Evolutionary conservation across 768 basidiomycete species (phyloP).

Genomic region (Leccinellum luteum): DNA sequence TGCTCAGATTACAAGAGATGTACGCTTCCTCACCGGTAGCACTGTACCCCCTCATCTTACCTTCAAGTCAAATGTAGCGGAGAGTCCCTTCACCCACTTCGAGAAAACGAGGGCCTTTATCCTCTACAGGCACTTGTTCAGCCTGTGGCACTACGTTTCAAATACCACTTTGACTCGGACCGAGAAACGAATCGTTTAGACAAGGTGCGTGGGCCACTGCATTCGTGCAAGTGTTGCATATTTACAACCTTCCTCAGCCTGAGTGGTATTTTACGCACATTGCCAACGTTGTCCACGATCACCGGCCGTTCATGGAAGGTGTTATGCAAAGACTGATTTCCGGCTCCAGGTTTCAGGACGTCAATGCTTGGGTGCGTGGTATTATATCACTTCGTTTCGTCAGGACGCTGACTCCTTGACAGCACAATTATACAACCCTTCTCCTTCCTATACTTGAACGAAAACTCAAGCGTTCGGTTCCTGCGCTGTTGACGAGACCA

Average conservation of each 20-base stretch:
- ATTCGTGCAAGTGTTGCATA: background rate
- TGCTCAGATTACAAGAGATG: conserved; percentile 78
- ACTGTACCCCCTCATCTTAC: conserved; percentile 4
- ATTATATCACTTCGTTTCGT: background rate
- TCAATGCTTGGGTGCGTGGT: conserved; percentile 72
- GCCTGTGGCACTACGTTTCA: conserved; percentile 84
- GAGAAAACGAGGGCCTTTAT: conserved; percentile 58
- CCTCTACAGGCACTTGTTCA: conserved; percentile 81
- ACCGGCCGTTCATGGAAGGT: conserved; percentile 73
- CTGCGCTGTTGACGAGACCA: conserved; percentile 70
- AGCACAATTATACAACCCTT: conserved; percentile 83
- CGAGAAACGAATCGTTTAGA: conserved; percentile 88
- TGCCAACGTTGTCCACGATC: conserved; percentile 83
- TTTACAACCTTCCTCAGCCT: conserved; percentile 50
- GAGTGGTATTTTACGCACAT: conserved; percentile 98
- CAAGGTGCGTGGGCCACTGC: conserved; percentile 53
- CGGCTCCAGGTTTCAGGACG: conserved; percentile 54
- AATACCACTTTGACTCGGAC: conserved; percentile 89
- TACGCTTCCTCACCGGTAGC: conserved; percentile 37
- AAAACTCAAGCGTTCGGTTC: conserved; percentile 74
- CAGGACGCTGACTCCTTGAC: conserved; percentile 5
- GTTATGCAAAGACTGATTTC: conserved; percentile 70
- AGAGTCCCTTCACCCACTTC: conserved; percentile 40
- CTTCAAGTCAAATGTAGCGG: conserved; percentile 40
- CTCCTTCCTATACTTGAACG: conserved; percentile 75